Evolutionary conservation across 2,329 filamentous ascomycete species (phyloP).

Genomic region (Fusarium chaquense): DNA sequence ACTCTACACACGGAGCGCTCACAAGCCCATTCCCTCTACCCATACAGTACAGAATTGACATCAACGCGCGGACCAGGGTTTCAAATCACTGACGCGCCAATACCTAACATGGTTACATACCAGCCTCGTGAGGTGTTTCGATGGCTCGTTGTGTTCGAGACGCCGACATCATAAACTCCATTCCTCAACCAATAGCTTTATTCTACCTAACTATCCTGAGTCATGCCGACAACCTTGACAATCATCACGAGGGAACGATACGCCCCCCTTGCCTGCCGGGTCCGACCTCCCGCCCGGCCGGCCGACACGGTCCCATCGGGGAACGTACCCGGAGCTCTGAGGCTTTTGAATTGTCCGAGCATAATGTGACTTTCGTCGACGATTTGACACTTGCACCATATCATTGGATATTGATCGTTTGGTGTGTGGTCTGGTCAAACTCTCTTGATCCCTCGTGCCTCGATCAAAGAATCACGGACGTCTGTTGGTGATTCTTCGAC

Average conservation of each 20-base stretch:
- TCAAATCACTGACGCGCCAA: slow-evolving; percentile 24
- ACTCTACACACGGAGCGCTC: slow-evolving; percentile 17
- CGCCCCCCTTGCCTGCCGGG: slow-evolving; percentile 36
- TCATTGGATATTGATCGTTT: slow-evolving; percentile 14
- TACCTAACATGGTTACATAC: slow-evolving; percentile 17
- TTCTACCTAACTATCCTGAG: slow-evolving; percentile 27
- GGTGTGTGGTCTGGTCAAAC: slow-evolving; percentile 6
- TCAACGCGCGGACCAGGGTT: slow-evolving; percentile 13
- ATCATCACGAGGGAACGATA: slow-evolving; percentile 8
- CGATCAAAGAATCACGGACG: slow-evolving; percentile 9
- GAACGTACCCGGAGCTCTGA: slow-evolving; percentile 32
- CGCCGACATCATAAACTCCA: slow-evolving; percentile 12
- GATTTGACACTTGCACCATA: slow-evolving; percentile 9
- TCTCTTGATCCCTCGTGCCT: slow-evolving; percentile 23
- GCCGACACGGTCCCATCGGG: slow-evolving; percentile 41
- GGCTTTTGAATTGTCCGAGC: slow-evolving; percentile 25
- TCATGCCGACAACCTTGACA: slow-evolving; percentile 26
- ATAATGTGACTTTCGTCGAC: slow-evolving; percentile 8
- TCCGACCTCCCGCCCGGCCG: slow-evolving; percentile 38
- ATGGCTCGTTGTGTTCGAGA: slow-evolving; percentile 4
- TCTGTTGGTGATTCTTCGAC: slow-evolving; percentile 11
- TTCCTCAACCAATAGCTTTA: slow-evolving; percentile 18
- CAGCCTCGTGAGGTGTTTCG: slow-evolving; percentile 11
- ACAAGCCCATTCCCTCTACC: slow-evolving; percentile 2
- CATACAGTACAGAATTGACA: slow-evolving; percentile 22